These are phyloP conservation scores for Ceratonia siliqua DNA, from an alignment of 306 rosid genomes.

Conservation along the genomic window DNA sequence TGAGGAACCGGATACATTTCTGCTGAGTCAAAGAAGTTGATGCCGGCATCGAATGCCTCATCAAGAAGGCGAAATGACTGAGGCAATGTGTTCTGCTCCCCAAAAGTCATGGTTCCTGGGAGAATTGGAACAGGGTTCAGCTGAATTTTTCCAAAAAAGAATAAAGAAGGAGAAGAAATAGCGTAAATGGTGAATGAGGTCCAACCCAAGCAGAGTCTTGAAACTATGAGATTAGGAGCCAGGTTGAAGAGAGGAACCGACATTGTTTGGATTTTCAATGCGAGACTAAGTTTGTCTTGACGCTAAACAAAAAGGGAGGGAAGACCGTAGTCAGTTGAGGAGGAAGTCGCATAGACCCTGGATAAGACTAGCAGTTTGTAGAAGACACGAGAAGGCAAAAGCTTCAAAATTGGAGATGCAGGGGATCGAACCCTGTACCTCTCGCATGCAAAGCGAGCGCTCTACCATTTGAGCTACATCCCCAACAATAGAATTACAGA, in stretches of 20 bases:
- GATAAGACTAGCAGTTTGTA: neutral
- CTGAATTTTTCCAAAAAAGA: neutral
- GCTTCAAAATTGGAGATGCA: neutral
- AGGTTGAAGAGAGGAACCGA: conserved; percentile 66
- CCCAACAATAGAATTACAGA: accelerated
- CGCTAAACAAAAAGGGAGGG: neutral
- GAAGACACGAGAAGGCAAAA: neutral
- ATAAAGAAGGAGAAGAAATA: neutral
- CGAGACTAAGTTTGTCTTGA: no score
- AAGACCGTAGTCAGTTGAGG: neutral
- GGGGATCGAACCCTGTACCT: conserved; percentile 20
- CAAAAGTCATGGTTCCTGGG: conserved; percentile 90
- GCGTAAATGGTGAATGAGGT: neutral
- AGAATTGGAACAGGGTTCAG: neutral
- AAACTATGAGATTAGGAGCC: conserved; percentile 67
- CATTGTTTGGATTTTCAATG: conserved; percentile 21
- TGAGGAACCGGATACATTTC: conserved; percentile 99
- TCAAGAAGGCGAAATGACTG: conserved; percentile 77
- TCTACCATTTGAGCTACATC: conserved; percentile 23
- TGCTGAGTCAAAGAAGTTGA: conserved; percentile 91
- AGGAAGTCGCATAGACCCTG: neutral
- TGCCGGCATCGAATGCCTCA: conserved; percentile 63
- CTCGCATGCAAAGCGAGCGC: conserved; percentile 14
- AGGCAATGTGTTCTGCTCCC: conserved; percentile 68
- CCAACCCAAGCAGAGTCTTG: conserved; percentile 77